Conservation (phyloP, 2,329 filamentous ascomycete genomes). For the Arthrobotrys sinensis region DNA sequence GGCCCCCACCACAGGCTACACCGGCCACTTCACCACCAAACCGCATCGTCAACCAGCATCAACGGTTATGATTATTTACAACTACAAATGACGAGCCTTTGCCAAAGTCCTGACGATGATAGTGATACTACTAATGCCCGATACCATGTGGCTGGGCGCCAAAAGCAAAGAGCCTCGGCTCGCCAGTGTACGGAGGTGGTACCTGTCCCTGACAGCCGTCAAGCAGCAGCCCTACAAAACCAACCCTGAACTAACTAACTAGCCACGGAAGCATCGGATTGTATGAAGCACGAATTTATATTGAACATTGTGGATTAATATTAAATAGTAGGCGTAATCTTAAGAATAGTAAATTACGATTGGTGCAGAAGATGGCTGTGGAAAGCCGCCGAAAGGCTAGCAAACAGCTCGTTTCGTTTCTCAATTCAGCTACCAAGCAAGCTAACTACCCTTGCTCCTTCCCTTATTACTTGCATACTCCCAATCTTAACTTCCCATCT, state of each 20-base stretch:
- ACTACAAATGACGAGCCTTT: no score
- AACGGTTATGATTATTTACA: no score
- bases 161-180: constrained; percentile 48
- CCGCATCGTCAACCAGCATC: no score
- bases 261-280: constrained; percentile 7
- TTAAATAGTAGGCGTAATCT: background rate
- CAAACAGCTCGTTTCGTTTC: constrained; percentile 39
- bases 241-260: background rate
- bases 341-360: background rate
- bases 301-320: background rate
- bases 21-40: no score
- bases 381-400: constrained; percentile 7
- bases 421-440: constrained; percentile 14
- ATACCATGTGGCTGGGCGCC: constrained; percentile 20
- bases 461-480: constrained; percentile 5
- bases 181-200: constrained; percentile 33
- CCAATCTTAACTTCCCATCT: background rate
- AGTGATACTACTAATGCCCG: background rate
- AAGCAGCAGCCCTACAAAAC: constrained; percentile 20
- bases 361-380: background rate
- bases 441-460: constrained; percentile 27
- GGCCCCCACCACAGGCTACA: no score
- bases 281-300: background rate
- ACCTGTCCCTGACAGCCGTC: constrained; percentile 25
- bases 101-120: background rate